Conservation (phyloP, 2,329 filamentous ascomycete species). For the Verticillium isaacii region DNA sequence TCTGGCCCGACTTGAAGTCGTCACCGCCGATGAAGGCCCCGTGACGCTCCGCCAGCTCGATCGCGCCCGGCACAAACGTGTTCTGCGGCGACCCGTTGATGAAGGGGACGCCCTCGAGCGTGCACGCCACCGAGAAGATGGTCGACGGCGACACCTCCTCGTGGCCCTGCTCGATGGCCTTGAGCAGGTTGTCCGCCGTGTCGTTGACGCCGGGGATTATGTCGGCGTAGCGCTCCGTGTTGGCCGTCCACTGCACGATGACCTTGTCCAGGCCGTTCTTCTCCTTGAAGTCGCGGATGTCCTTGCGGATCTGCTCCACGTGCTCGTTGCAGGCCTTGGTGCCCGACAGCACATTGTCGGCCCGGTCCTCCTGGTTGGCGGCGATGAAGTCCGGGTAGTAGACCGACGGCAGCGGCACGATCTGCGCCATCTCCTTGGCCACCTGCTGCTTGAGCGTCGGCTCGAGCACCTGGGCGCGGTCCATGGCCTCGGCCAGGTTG, state of each 20-base stretch:
- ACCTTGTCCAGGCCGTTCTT: constrained; percentile 85
- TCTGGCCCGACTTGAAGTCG: constrained; percentile 99
- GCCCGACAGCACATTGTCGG: constrained; percentile 83
- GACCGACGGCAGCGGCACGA: constrained; percentile 88
- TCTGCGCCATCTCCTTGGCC: constrained; percentile 84
- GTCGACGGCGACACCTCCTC: constrained; percentile 92
- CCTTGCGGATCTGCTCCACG: constrained; percentile 86
- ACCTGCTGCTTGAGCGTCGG: constrained; percentile 88
- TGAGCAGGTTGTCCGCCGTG: constrained; percentile 88
- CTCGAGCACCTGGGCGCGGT: constrained; percentile 90
- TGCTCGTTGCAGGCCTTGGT: constrained; percentile 81
- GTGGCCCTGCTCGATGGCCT: constrained; percentile 81
- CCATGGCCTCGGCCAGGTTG: constrained; percentile 89
- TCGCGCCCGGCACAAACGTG: constrained; percentile 92
- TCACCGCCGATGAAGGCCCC: constrained; percentile 92
- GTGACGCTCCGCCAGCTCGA: constrained; percentile 83
- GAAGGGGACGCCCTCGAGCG: constrained; percentile 85
- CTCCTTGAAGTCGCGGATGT: constrained; percentile 90
- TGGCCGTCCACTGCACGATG: constrained; percentile 97
- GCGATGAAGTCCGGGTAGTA: constrained; percentile 99
- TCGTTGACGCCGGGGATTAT: constrained; percentile 88
- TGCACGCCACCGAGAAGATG: constrained; percentile 90
- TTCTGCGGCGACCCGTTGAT: constrained; percentile 99
- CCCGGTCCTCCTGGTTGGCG: constrained; percentile 94
- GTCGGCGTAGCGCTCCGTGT: constrained; percentile 95